Evolutionary conservation across 139 green algal species (phyloP).

Genomic region (Tetradesmus lagerheimii): DNA sequence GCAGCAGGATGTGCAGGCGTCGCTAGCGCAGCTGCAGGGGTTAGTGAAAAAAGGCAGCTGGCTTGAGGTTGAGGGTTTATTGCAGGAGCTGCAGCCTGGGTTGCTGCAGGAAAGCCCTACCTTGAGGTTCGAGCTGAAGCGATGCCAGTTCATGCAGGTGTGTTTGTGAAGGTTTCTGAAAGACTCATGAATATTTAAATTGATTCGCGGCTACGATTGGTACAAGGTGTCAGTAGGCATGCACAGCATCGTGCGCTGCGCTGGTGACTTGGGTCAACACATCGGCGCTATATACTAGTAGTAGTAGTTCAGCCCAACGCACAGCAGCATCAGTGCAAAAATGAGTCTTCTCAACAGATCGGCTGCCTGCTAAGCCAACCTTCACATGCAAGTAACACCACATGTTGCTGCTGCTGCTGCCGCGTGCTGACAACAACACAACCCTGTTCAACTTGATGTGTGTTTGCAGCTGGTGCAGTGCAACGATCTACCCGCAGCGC

Average conservation of each 20-base stretch:
- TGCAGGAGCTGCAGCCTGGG: slow-evolving; percentile 34
- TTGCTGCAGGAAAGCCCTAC: slow-evolving; percentile 21
- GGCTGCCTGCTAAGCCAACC: background rate
- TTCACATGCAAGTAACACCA: background rate
- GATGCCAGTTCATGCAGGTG: slow-evolving; percentile 43
- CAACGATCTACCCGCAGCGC: slow-evolving; percentile 30
- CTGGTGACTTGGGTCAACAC: too few species aligned
- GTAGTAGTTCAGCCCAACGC: too few species aligned
- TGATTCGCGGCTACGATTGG: too few species aligned
- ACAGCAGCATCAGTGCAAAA: too few species aligned
- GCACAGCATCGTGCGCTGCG: too few species aligned
- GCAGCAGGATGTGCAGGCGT: background rate
- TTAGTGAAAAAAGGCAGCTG: slow-evolving; percentile 1
- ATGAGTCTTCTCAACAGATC: too few species aligned
- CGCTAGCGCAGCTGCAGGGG: background rate
- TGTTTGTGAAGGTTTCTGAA: too few species aligned
- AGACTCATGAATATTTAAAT: too few species aligned
- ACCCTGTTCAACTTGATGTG: background rate
- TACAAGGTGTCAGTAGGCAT: too few species aligned
- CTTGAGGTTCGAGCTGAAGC: slow-evolving; percentile 48
- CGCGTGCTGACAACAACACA: background rate
- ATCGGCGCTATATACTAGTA: too few species aligned
- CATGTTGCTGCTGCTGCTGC: slow-evolving; percentile 14
- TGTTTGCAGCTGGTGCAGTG: slow-evolving; percentile 43
- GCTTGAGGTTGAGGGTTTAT: background rate